Evolutionary conservation across 129 eudicot genomes (phyloP), one percentile per base, ranked within the genome.

Genomic region (Lonicera japonica): DNA sequence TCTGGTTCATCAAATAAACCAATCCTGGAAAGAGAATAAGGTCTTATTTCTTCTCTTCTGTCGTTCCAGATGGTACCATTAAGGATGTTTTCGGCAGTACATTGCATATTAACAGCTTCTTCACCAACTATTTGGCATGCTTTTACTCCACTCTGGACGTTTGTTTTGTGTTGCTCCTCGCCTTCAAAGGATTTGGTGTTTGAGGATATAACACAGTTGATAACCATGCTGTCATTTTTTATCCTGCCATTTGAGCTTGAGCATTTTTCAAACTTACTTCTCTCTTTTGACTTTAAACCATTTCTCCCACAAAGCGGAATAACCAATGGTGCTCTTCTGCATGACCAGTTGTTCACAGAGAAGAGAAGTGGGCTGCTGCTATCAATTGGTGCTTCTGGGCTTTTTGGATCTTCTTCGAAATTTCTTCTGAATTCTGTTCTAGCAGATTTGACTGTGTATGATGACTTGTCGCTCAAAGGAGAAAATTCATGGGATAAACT

Each of bases 311-410:
- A 57, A 43, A 82, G 69, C 54, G 95, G 77, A 65, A 72, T 73
- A n/a, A 78, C 58, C 57, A 82, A 40, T 17, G 98, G 96, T 52
- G 73, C 87, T 72, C 79, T 95, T 11, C 52, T 69, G 52, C 76
- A 71, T 54, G 91, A 83, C 98, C 98, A 92, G 76, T 88, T 88
- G 71, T 92, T 74, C 66, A 85, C 85, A 13, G 98, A 92, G 78
- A 92, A 92, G 69, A 87, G 96, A 72, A 85, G 85, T 45, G 77
- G 86, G 51, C 59, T 64, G 12, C 54, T 63, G 36, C 36, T 29
- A 29, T 45, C 41, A 29, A 36, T 58, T 68, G 80, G 60, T 65
- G 68, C 73, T 64, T 75, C 73, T 22, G 79, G 21, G 18, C 17
- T 56, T 38, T 70, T 59, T 66, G 77, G 45, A 14, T 55, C 69